These are phyloP conservation scores for Thelephora aurantiotincta DNA, from an alignment of 768 basidiomycete genomes.

Conservation along the genomic window DNA sequence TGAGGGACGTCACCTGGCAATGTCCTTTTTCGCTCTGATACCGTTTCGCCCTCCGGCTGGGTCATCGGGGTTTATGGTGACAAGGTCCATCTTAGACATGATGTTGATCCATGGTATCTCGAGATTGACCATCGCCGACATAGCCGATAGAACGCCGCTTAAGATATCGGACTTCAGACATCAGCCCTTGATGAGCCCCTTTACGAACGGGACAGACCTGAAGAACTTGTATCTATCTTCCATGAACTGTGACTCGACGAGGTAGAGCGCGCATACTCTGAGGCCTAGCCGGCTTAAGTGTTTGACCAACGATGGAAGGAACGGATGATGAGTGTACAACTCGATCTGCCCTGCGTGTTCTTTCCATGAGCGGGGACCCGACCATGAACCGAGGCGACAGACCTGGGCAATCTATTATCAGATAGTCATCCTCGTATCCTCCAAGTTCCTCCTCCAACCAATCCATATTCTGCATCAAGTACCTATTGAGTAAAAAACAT, in stretches of 20 bases:
- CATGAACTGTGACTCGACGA: constrained; percentile 98
- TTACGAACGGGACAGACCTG: constrained; percentile 31
- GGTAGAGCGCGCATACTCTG: constrained; percentile 77
- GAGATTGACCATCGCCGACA: constrained; percentile 98
- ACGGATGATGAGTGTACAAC: constrained; percentile 95
- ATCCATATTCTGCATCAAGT: constrained; percentile 92
- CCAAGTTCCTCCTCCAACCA: constrained; percentile 97
- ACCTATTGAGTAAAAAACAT: constrained; percentile 32
- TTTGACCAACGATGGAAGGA: constrained; percentile 82
- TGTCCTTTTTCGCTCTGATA: constrained; percentile 57
- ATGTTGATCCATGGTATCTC: constrained; percentile 96
- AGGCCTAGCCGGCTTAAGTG: constrained; percentile 64
- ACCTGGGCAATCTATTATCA: constrained; percentile 89
- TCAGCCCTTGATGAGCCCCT: neutral
- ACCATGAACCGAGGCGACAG: constrained; percentile 8
- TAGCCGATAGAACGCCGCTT: constrained; percentile 90
- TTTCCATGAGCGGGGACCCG: constrained; percentile 1
- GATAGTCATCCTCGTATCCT: constrained; percentile 90
- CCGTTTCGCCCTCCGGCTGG: constrained; percentile 56
- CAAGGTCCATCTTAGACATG: constrained; percentile 99
- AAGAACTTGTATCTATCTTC: constrained; percentile 99
- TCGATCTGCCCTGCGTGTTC: constrained; percentile 77
- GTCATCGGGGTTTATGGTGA: constrained; percentile 52
- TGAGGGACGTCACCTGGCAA: constrained; percentile 47
- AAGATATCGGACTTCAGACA: neutral